Evolutionary conservation across 371 early-diverging fungal genomes (phyloP), one percentile per base, ranked within the genome.

Genomic region (Mortierella sp.): DNA sequence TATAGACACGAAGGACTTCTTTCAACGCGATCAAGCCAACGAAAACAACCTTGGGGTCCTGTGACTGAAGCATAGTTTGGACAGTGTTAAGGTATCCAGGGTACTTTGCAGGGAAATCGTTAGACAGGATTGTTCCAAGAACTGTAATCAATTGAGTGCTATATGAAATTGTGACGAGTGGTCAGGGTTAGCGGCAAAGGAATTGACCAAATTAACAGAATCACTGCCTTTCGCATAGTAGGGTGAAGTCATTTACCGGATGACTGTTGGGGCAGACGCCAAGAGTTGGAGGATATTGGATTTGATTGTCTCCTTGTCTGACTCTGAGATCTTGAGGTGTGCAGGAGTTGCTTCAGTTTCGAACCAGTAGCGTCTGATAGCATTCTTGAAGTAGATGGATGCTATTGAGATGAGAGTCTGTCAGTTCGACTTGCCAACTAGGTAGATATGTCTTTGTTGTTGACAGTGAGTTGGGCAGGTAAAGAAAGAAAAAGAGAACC

Each of bases 331-430:
- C 32, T 87, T 80, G 19, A 84, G 81, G 40, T 78, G 81, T 10
- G 72, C 80, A 48, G 72, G 63, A 19, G 84, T 70, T 16, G 62
- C 60, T 60, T 88, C 80, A 28, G 80, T 63, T 40, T 88, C 84
- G 67, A 87, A 88, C 97, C 97, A 98, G 36, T 89, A 88, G 63
- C 88, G 90, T 55, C 85, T 83, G 66, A 97, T 83, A 22, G 94
- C 88, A 83, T 97, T 97, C 86, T 98, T 98, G 86, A 97, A 96
- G 88, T 95, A 97, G 75, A 98, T 94, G n/a, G 97, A 92, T 77
- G 94, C 97, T 92, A 73, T 84, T 15, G 21, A 33, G 5, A 21
- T 59, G 40, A 38, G 40, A 36, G 3, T 59, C 9, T 59, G 36
- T 15, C 58, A 58, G 32, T 58, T 58, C 36, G 28, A 13, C 19